A percentile compares a stretch with the other conserved stretches of the same genome.
Evolutionary conservation across 2,329 filamentous ascomycete genomes (phyloP).

Genomic region (Westerdykella aurantiaca): DNA sequence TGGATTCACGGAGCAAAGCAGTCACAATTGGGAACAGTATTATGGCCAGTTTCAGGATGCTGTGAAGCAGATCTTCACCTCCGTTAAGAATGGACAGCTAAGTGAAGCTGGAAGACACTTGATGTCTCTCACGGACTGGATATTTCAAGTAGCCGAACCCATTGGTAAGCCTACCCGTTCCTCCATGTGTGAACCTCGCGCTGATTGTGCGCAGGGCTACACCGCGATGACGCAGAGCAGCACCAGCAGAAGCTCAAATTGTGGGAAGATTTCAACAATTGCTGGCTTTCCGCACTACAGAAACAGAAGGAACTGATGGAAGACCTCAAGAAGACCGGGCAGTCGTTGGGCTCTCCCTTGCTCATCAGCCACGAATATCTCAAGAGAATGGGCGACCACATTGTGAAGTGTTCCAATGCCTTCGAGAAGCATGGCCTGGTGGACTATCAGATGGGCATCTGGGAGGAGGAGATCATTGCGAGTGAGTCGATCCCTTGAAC

Average conservation of each 20-base stretch:
- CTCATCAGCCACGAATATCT: constrained; percentile 65
- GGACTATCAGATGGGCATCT: constrained; percentile 95
- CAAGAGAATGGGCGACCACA: constrained; percentile 72
- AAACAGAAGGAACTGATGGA: constrained; percentile 71
- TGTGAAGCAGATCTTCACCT: too few species aligned
- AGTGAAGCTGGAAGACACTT: constrained; percentile 55
- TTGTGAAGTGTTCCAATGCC: constrained; percentile 76
- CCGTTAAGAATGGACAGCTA: constrained; percentile 49
- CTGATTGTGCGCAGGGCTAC: constrained; percentile 58
- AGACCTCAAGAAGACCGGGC: constrained; percentile 53
- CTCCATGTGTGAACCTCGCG: constrained; percentile 19
- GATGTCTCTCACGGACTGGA: constrained; percentile 59
- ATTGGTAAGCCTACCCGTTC: constrained; percentile 51
- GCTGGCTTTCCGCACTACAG: constrained; percentile 79
- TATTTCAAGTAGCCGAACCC: constrained; percentile 59
- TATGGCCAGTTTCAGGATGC: too few species aligned
- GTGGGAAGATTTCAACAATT: constrained; percentile 92
- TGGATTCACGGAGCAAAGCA: constrained; percentile 9
- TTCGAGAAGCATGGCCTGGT: constrained; percentile 90
- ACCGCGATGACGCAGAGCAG: constrained; percentile 71
- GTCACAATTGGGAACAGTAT: too few species aligned
- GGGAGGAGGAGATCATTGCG: constrained; percentile 84
- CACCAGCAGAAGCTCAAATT: constrained; percentile 73
- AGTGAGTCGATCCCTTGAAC: constrained; percentile 51
- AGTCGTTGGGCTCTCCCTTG: constrained; percentile 53